phyloP scores from a whole-genome alignment of 106 monocot species.

The Agapanthus africanus region DNA sequence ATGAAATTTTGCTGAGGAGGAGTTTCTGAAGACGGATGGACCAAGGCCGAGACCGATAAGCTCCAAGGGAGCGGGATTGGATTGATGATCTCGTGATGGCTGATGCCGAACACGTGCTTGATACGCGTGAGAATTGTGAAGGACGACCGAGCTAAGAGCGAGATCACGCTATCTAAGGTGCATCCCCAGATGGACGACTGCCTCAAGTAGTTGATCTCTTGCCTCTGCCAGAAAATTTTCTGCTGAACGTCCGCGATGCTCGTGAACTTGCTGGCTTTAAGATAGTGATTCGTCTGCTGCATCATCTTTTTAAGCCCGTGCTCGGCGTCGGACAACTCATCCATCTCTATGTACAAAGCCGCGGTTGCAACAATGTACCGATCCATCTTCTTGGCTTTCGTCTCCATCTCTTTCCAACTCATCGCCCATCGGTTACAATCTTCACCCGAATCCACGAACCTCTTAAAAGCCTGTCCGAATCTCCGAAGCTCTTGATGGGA shows the following conservation, averaged over 20 bases:
- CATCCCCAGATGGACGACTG: conserved; percentile 54
- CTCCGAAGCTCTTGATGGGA: conserved; percentile 26
- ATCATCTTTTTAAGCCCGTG: conserved; percentile 30
- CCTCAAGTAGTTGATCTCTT: conserved; percentile 43
- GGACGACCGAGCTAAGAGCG: conserved; percentile 31
- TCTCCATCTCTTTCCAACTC: conserved; percentile 60
- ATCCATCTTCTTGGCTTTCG: conserved; percentile 56
- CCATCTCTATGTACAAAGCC: conserved; percentile 45
- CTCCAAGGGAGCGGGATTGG: conserved; percentile 13
- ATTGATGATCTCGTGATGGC: neutral
- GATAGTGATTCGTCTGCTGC: too few species aligned
- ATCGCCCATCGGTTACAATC: conserved; percentile 41
- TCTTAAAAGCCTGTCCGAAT: conserved; percentile 19
- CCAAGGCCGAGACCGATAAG: conserved; percentile 26
- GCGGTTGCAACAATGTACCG: conserved; percentile 29
- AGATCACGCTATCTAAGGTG: conserved; percentile 36
- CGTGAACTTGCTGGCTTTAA: neutral
- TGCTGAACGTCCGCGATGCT: conserved; percentile 37
- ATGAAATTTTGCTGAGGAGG: neutral
- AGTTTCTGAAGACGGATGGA: conserved; percentile 26
- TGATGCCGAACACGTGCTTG: conserved; percentile 48
- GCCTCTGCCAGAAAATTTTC: conserved; percentile 40
- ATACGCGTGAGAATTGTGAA: conserved; percentile 57
- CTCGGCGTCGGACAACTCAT: conserved; percentile 51
- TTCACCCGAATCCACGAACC: conserved; percentile 20